Conservation (phyloP, 495 filamentous ascomycete species). For the Echria macrotheca region DNA sequence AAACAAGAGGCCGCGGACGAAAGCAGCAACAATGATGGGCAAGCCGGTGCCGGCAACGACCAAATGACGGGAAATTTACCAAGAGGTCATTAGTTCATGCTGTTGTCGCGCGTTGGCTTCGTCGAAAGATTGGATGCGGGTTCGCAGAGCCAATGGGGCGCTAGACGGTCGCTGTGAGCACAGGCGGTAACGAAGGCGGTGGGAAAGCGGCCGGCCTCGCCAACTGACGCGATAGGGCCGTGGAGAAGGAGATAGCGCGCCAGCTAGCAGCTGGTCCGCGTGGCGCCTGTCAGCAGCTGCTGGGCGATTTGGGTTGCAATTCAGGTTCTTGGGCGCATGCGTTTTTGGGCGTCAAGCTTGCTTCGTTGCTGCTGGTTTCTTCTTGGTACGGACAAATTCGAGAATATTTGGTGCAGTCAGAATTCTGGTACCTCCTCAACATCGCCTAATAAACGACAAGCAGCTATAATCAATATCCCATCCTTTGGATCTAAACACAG, state of each 20-base stretch:
- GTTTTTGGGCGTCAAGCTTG: slow-evolving; percentile 4
- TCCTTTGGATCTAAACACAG: too few species aligned
- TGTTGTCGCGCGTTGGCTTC: too few species aligned
- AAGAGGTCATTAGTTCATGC: neutral
- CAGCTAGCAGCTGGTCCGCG: neutral
- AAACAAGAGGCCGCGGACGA: neutral
- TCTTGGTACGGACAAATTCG: too few species aligned
- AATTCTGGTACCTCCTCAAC: too few species aligned
- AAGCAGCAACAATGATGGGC: neutral
- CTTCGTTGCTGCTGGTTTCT: too few species aligned
- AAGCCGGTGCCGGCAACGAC: neutral
- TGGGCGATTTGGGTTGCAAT: neutral
- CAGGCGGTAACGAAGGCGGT: slow-evolving; percentile 7
- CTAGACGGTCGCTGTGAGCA: neutral
- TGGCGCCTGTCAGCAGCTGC: slow-evolving; percentile 10
- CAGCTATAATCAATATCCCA: too few species aligned
- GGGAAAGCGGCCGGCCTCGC: too few species aligned
- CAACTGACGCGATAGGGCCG: too few species aligned
- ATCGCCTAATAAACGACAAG: too few species aligned
- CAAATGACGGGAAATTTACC: slow-evolving; percentile 8
- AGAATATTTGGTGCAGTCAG: neutral
- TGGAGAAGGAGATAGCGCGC: too few species aligned
- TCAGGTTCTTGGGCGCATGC: neutral
- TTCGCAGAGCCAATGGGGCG: neutral
- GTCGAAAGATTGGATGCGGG: too few species aligned